A percentile compares a stretch with the other conserved stretches of the same genome.
Conservation (phyloP, 495 filamentous ascomycete genomes). For the Hypoxylon trugodes region DNA sequence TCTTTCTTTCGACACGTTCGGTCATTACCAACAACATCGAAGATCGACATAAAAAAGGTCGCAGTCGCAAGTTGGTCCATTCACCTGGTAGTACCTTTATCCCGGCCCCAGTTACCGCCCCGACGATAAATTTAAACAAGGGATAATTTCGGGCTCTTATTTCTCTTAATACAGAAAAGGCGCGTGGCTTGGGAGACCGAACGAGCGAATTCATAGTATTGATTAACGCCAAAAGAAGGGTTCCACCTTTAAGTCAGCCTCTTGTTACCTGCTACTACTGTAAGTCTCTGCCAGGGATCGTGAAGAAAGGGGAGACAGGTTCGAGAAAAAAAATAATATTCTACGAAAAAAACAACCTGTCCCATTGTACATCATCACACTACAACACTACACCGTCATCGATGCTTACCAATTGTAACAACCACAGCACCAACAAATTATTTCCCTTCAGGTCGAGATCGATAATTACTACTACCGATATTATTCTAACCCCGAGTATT, state of each 20-base stretch:
- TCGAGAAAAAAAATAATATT: slow-evolving; percentile 29
- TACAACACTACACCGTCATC: no score
- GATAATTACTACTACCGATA: no score
- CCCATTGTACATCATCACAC: no score
- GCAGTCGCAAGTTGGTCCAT: slow-evolving; percentile 2
- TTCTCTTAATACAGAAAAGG: background rate
- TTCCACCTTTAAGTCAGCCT: slow-evolving; percentile 33
- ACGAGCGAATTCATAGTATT: no score
- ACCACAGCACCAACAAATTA: slow-evolving; percentile 12
- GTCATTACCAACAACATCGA: background rate
- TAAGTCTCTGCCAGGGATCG: slow-evolving; percentile 29
- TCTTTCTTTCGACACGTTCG: background rate
- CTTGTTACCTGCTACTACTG: slow-evolving; percentile 18
- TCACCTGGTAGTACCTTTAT: slow-evolving; percentile 1
- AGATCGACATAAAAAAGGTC: background rate
- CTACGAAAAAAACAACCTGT: slow-evolving; percentile 13
- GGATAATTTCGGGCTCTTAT: slow-evolving; percentile 26
- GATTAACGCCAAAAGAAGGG: slow-evolving; percentile 24
- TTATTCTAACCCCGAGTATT: background rate
- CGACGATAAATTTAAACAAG: slow-evolving; percentile 19
- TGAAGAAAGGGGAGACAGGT: slow-evolving; percentile 33
- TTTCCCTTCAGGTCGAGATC: background rate
- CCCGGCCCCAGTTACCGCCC: slow-evolving; percentile 3
- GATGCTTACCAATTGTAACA: slow-evolving; percentile 16
- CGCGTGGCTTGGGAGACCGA: slow-evolving; percentile 21